A percentile compares a stretch with the other conserved stretches of the same genome.
Conservation (phyloP, 164 flowering plant genomes). For the Aristolochia fimbriata region DNA sequence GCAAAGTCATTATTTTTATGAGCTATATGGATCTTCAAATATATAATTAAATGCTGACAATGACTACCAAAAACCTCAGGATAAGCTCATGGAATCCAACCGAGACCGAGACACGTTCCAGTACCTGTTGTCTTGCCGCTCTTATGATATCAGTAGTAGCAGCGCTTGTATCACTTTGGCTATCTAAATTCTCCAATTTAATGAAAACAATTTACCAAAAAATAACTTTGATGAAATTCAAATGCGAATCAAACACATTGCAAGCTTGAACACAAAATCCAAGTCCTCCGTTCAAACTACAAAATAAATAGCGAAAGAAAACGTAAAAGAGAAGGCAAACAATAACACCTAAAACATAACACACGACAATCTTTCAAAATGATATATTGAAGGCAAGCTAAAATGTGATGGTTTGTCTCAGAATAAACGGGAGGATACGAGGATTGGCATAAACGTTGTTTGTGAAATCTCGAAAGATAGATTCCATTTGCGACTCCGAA, state of each 20-base stretch:
- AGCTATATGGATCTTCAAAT: neutral
- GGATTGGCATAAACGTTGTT: slow-evolving; percentile 82
- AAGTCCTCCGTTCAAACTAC: too few relatives aligned
- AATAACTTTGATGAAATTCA: too few relatives aligned
- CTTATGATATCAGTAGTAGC: slow-evolving; percentile 41
- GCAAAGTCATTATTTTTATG: neutral
- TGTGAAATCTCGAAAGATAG: slow-evolving; percentile 49
- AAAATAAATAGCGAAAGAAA: too few relatives aligned
- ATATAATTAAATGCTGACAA: neutral
- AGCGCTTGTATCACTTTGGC: slow-evolving; percentile 69
- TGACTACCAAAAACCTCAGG: neutral
- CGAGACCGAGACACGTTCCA: neutral
- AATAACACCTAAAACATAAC: neutral
- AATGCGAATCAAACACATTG: too few relatives aligned
- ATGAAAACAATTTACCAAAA: neutral
- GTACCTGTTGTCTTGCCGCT: slow-evolving; percentile 73
- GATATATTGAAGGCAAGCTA: neutral
- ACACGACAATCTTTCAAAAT: neutral
- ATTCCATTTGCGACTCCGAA: slow-evolving; percentile 87
- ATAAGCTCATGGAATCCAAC: neutral
- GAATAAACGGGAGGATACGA: slow-evolving; percentile 69
- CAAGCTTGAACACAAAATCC: too few relatives aligned
- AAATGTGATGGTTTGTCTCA: too few relatives aligned
- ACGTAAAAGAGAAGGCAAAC: too few relatives aligned
- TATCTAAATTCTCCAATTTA: slow-evolving; percentile 36